Evolutionary conservation across 2,329 filamentous ascomycete species (phyloP).

Genomic region (Aspergillus awamori): DNA sequence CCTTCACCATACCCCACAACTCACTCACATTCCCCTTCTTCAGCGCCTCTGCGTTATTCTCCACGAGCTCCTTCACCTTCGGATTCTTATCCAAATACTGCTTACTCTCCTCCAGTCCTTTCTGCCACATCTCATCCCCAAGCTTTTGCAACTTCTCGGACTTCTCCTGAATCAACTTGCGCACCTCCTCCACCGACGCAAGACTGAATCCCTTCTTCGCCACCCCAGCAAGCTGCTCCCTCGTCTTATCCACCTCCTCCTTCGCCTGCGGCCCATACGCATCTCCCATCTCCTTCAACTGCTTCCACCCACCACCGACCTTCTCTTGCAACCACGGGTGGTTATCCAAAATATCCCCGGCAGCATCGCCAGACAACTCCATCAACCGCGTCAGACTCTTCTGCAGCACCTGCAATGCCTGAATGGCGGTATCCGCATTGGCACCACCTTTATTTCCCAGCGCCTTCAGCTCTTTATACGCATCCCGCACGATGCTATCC

Average conservation of each 20-base stretch:
- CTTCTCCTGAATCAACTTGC: conserved; percentile 70
- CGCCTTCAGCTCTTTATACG: conserved; percentile 68
- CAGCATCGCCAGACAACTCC: conserved; percentile 64
- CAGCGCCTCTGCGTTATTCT: conserved; percentile 69
- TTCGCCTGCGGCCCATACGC: conserved; percentile 75
- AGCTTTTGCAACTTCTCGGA: conserved; percentile 66
- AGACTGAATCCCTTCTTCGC: conserved; percentile 63
- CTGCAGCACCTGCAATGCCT: conserved; percentile 64
- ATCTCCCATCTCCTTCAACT: conserved; percentile 70
- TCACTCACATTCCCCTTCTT: conserved; percentile 69
- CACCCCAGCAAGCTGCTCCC: conserved; percentile 66
- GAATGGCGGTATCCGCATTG: conserved; percentile 63
- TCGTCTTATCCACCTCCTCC: conserved; percentile 74
- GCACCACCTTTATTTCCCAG: conserved; percentile 62
- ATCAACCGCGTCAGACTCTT: conserved; percentile 64
- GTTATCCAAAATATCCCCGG: conserved; percentile 69
- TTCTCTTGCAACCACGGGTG: conserved; percentile 74
- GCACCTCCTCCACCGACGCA: conserved; percentile 55
- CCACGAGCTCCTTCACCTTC: conserved; percentile 71
- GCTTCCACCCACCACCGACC: conserved; percentile 67
- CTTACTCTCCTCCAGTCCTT: conserved; percentile 70
- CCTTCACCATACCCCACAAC: conserved; percentile 64
- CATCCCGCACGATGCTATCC: conserved; percentile 67
- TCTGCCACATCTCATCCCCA: conserved; percentile 72
- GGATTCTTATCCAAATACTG: conserved; percentile 75